Conservation (phyloP, 2,329 filamentous ascomycete species). For the Aspergillus fumigatiaffinis region DNA sequence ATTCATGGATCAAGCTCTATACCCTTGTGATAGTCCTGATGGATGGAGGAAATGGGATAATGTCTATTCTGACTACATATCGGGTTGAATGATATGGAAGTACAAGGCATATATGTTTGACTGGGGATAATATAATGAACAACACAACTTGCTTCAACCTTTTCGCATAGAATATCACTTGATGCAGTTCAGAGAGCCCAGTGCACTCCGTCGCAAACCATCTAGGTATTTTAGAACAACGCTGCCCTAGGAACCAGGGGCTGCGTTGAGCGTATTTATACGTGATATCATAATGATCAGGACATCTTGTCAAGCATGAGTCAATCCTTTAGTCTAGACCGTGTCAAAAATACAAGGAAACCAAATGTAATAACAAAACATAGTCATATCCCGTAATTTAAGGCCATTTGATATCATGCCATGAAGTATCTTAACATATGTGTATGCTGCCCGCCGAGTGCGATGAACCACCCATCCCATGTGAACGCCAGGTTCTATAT, state of each 20-base stretch:
- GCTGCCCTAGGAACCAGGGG: background rate
- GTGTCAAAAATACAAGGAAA: background rate
- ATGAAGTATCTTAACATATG: constrained; percentile 1
- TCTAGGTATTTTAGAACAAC: no score
- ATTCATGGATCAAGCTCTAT: background rate
- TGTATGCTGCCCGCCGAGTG: constrained; percentile 7
- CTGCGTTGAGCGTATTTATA: background rate
- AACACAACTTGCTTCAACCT: background rate
- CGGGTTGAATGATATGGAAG: background rate
- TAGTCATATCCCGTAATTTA: background rate
- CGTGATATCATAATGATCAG: background rate
- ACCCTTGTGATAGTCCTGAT: background rate
- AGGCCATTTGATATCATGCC: background rate
- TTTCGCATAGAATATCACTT: background rate
- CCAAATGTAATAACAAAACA: background rate
- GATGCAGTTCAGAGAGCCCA: background rate
- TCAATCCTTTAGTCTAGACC: background rate
- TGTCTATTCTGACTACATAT: background rate
- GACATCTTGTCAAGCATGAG: background rate
- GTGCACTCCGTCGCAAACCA: background rate
- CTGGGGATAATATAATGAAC: background rate
- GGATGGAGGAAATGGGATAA: background rate
- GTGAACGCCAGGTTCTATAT: constrained; percentile 14
- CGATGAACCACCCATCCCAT: background rate
- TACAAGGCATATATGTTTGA: background rate